A percentile compares a stretch with the other conserved stretches of the same genome.
Conservation (phyloP, 257 asterid genomes). For the Solanum corneliomulleri region DNA sequence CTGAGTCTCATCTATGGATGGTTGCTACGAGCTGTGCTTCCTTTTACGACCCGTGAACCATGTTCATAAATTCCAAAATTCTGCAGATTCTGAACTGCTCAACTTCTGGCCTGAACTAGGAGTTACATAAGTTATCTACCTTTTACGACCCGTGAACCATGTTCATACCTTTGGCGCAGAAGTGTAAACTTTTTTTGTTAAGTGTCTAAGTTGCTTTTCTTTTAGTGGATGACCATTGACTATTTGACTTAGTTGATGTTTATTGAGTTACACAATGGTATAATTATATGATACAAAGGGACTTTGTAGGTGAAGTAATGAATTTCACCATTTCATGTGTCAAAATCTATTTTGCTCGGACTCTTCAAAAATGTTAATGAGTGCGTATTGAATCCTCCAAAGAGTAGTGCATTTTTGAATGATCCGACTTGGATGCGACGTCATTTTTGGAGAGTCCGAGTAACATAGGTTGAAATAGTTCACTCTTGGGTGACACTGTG, state of each 20-base stretch:
- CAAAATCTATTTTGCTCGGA: background rate
- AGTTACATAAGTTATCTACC: background rate
- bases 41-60: background rate
- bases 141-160: background rate
- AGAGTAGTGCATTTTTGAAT: background rate
- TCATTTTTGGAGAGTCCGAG: background rate
- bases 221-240: background rate
- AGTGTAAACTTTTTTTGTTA: background rate
- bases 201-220: background rate
- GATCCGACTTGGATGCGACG: background rate
- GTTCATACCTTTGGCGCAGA: background rate
- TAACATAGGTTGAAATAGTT: background rate
- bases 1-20: background rate
- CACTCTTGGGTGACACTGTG: background rate
- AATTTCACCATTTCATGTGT: background rate
- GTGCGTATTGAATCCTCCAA: background rate
- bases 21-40: background rate
- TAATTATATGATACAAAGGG: background rate
- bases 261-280: background rate
- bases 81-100: background rate
- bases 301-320: background rate
- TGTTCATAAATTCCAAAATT: background rate
- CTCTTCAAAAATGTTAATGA: background rate
- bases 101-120: background rate
- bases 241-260: background rate